Base-by-base conservation (phyloP, 2,329 filamentous ascomycete genomes). In the Aspergillus cejpii region DNA sequence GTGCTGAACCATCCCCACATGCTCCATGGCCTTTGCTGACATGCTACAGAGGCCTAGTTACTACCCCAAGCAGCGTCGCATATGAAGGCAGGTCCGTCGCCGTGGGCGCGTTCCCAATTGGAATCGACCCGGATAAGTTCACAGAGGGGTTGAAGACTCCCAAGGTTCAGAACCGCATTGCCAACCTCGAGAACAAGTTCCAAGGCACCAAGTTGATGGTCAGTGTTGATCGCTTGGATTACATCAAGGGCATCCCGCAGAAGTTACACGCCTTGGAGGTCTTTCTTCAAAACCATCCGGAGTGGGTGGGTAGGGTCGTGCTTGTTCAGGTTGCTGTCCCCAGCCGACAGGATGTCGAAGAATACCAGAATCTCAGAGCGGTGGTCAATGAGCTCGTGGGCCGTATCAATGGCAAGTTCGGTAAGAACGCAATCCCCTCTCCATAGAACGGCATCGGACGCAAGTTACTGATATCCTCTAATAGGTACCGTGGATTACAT, bases 221-320 rank as follows among this genome's bases (percentile, higher is more conserved):
- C 26, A 90, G 91, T 52, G 90, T 96, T 41, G 90, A 96, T 66
- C 85, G 91, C 38, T 78, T 96, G 36, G 90, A 96, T 69, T 96
- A 96, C 69, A 95, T 96, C 81, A 96, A 96, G 71, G 90, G 91
- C 51, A 88, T 96, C 12, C 91, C 90, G 0, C 91, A 96, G 69
- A 96, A 96, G 66, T 75, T 96, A 4, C 90, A 96, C 61, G 90
- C 90, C 2, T 78, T 96, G 37, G 91, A 96, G 65, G 87, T 96
- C 5, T 95, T 96, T 72, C 74, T 96, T 27, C 92, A 87, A 0
- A 89, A 95, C 60, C 88, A 96, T 57, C 91, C 91, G 0, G 90
- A 96, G 65, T 94, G 89, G 88, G 89, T 95, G 49, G 91, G 90
- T 57, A 92, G 94, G 68, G 89, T 96, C 14, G 89, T 96, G 2